Base-by-base conservation (phyloP, 345 rosid genomes). In the Physaria fendleri region DNA sequence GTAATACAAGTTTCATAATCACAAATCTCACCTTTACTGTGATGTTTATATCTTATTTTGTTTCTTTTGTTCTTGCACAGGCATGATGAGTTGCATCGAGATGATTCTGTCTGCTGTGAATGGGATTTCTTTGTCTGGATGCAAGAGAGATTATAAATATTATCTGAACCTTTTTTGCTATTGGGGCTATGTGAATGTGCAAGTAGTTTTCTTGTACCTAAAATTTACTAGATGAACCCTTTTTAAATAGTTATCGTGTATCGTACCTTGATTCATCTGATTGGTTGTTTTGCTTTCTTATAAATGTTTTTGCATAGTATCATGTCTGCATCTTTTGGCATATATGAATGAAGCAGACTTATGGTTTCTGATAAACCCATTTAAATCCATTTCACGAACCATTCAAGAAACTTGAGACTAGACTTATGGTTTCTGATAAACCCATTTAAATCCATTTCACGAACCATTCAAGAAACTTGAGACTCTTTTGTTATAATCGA, bases 41-140 rank as follows among this genome's bases (percentile, higher is more conserved):
- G 40, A 42, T 1, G 13, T 16, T 25, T 25, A 33, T 5, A 1
- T 20, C 1, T 39, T n/a, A n/a, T n/a, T 12, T 11, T 14, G 6
- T 8, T 34, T 1, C 2, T 38, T 18, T 20, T 43, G 28, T 9
- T 62, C 3, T 17, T 24, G 21, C n/a, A 14, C 7, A 64, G 73
- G 73, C 73, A 0, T 68, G 53, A 68, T 58, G 52, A 38, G 4
- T 14, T 22, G 64, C 58, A 66, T 66, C 57, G 8, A 47, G 50
- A 38, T 56, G 41, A 21, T 47, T 46, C 27, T 21, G 10, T 13
- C 33, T 29, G 57, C 30, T 15, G 47, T 34, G 37, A 8, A 8
- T 34, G 38, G 68, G 17, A 44, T 44, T 11, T 12, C 48, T 43
- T 16, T 22, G 10, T 45, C 17, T 42, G 44, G 62, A 56, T 66